These are phyloP conservation scores for Pseudocercospora pini-densiflorae DNA, from an alignment of 2,329 filamentous ascomycete genomes.

Conservation along the genomic window DNA sequence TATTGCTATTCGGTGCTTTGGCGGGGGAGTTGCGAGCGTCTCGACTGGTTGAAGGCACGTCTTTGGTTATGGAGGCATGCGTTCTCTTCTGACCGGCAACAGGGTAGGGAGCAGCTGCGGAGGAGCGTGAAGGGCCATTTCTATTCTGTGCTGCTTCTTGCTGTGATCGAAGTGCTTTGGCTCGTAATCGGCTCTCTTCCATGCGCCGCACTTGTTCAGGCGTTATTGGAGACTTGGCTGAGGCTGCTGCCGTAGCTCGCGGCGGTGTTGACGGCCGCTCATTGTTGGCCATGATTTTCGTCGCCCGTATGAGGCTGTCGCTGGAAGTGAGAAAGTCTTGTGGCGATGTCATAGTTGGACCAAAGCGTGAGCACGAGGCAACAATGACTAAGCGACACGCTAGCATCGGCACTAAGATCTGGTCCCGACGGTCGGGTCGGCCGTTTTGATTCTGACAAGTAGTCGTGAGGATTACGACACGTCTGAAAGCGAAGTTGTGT, in stretches of 20 bases:
- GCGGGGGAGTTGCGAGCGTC: conserved; percentile 59
- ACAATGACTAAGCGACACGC: background rate
- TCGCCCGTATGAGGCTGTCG: background rate
- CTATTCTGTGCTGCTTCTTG: conserved; percentile 62
- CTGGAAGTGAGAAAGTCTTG: background rate
- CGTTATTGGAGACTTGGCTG: conserved; percentile 54
- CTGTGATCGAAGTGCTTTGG: conserved; percentile 82
- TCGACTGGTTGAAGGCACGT: conserved; percentile 64
- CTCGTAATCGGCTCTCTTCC: conserved; percentile 84
- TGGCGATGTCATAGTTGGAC: background rate
- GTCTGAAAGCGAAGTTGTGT: too few relatives aligned
- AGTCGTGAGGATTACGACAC: too few relatives aligned
- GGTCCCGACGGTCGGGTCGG: background rate
- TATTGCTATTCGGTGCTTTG: conserved; percentile 43
- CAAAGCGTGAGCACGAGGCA: background rate
- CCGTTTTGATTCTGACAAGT: too few relatives aligned
- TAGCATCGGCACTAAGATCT: conserved; percentile 4
- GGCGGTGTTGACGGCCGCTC: conserved; percentile 55
- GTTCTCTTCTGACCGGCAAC: conserved; percentile 72
- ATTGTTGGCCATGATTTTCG: conserved; percentile 36
- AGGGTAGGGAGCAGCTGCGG: conserved; percentile 33
- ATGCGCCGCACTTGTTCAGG: conserved; percentile 66
- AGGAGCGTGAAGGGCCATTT: conserved; percentile 26
- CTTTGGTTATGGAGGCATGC: conserved; percentile 61
- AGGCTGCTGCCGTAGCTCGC: conserved; percentile 46